Percentiles rank a stretch among this genome's conserved stretches.
Evolutionary conservation across 2,329 filamentous ascomycete genomes (phyloP).

Genomic region (Coniella lustricola): DNA sequence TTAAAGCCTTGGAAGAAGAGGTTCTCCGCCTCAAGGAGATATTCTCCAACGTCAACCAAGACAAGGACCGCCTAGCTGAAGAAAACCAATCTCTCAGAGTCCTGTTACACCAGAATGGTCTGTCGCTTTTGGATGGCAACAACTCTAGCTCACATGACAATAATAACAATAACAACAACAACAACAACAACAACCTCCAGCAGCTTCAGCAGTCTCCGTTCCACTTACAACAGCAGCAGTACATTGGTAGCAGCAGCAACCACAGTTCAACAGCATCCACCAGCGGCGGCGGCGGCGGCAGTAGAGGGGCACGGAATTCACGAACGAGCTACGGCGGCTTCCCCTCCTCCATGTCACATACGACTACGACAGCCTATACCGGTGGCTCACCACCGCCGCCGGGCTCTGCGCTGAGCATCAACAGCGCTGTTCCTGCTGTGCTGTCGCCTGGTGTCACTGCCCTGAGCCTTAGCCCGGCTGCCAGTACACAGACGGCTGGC

Average conservation of each 20-base stretch:
- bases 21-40: slow-evolving; percentile 81
- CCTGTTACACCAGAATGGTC: slow-evolving; percentile 47
- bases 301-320: no score
- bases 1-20: slow-evolving; percentile 88
- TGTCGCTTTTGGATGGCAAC: slow-evolving; percentile 21
- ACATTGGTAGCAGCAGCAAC: slow-evolving; percentile 40
- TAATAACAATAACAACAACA: slow-evolving; percentile 33
- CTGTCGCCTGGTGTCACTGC: slow-evolving; percentile 16
- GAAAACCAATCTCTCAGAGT: slow-evolving; percentile 72
- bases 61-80: slow-evolving; percentile 67
- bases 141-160: slow-evolving; percentile 18
- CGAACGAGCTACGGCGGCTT: slow-evolving; percentile 44
- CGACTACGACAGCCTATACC: slow-evolving; percentile 11
- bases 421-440: slow-evolving; percentile 6
- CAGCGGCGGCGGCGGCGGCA: slow-evolving; percentile 41
- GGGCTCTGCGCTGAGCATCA: slow-evolving; percentile 18
- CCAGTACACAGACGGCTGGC: slow-evolving; percentile 16
- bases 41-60: slow-evolving; percentile 65
- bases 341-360: slow-evolving; percentile 32
- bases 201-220: slow-evolving; percentile 29
- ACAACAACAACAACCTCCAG: slow-evolving; percentile 27
- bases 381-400: slow-evolving; percentile 40
- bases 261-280: slow-evolving; percentile 28
- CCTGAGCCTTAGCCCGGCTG: slow-evolving; percentile 27
- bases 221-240: slow-evolving; percentile 3